Evolutionary conservation across 495 filamentous ascomycete species (phyloP), one percentile per base, ranked within the genome.

Genomic region (Niebla homalea): DNA sequence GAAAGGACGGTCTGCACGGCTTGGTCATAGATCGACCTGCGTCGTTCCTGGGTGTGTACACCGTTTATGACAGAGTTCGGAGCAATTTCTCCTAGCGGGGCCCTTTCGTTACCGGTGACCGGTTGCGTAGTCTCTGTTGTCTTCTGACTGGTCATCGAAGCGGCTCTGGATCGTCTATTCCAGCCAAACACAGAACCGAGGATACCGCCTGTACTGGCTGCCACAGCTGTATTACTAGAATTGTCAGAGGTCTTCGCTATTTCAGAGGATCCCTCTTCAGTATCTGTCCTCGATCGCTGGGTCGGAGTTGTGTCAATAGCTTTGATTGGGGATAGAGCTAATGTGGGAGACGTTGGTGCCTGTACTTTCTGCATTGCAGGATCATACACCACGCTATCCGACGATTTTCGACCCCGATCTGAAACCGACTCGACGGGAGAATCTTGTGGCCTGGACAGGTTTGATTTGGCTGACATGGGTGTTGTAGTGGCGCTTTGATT

Each of bases 1-100:
- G 85, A 89, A 32, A 90, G 64, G 7, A 79, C 68, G 32, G 87
- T 90, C 64, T 93, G 87, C 14, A 78, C 76, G 43, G 76, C 74
- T 48, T 87, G 81, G 59, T 90, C 82, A 35, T 69, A 66, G 79
- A 39, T 71, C 49, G 15, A 64, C 36, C 10, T 50, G 12, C 25
- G 42, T 65, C 54, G 37, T 60, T 67, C 23, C 23, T 43, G 26
- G 7, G 48, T 43, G n/a, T 43, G 42, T 16, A 29, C 20, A 21
- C 48, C 45, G 32, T 48, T 47, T 11, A 21, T 46, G 12, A 66
- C 50, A 43, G 66, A 57, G 57, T 74, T 73, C 18, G 70, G 67
- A 53, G 72, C 67, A 21, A 75, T 46, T 71, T 74, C 46, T 56
- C 57, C 12, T 64, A 68, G 37, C 65, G 57, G 40, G 43, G 41